Base-by-base conservation (phyloP, 768 basidiomycete species). In the Kwoniella dejecticola region DNA sequence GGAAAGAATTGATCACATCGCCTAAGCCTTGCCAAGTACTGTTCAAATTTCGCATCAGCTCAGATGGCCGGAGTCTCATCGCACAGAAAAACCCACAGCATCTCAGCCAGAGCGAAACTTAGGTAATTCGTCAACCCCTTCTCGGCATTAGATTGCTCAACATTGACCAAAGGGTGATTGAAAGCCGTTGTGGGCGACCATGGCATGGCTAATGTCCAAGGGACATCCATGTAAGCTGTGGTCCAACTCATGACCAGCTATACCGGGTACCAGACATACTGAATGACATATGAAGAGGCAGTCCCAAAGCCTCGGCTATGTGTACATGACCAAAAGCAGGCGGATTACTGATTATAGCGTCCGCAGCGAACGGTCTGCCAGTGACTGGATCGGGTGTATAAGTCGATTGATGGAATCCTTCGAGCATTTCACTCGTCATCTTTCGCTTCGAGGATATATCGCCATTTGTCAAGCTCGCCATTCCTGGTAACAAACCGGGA, bases 311-410 rank as follows among this genome's bases (percentile, higher is more conserved):
- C 69, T 88, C 86, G 1, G 86, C 86, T 52, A 86, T 84, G 61
- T 87, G 86, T 3, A 86, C 75, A 76, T 87, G 86, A 0, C 84
- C 86, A 63, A 88, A 88, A 4, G 84, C 81, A 0, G 87, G 87
- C 17, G 87, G 87, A 70, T 88, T 88, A 30, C 84, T 83, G 47
- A 88, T 86, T 45, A 88, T 85, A 0, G 86, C 85, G 67, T 88
- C 86, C 1, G 84, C 85, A 1, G 81, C 83, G 63, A 87, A 87
- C 2, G 82, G 63, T 19, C 74, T 74, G 0, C 83, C 82, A 2
- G 81, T 81, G 10, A 75, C 64, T 5, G 80, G 76, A 65, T 83
- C 83, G 0, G 86, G 82, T 4, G 82, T 73, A 72, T 81, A 82
- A 62, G 84, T 84, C 0, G 86, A 78, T 17, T 79, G 68, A 83